Conservation (phyloP, 257 asterid species). For the Nicotiana paniculata region DNA sequence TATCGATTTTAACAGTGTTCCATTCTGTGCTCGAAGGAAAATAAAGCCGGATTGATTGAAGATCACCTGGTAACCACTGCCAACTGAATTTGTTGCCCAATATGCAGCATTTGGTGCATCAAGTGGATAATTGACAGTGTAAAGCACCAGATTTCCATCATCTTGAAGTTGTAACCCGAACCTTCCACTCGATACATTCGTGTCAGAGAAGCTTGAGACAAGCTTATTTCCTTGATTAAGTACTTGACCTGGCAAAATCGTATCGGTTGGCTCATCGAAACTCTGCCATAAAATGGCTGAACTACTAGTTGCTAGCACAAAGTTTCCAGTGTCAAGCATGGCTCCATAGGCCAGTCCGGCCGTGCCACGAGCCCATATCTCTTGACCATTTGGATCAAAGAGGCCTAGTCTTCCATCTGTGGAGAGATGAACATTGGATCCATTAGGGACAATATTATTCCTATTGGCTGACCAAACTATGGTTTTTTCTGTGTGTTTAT, state of each 20-base stretch:
- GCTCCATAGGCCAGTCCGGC: constrained; percentile 21
- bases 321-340: constrained; percentile 47
- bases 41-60: constrained; percentile 25
- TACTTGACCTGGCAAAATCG: constrained; percentile 25
- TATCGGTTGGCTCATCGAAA: constrained; percentile 30
- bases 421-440: constrained; percentile 5
- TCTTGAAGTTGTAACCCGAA: constrained; percentile 27
- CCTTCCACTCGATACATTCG: constrained; percentile 36
- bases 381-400: constrained; percentile 11
- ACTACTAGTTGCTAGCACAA: constrained; percentile 19
- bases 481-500: constrained; percentile 9
- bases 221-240: constrained; percentile 1
- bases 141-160: constrained; percentile 34
- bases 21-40: constrained; percentile 9
- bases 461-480: constrained; percentile 19
- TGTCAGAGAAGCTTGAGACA: constrained; percentile 12
- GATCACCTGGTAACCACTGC: constrained; percentile 32
- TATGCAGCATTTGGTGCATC: constrained; percentile 12
- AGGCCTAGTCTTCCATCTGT: background rate
- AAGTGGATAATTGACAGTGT: constrained; percentile 12
- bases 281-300: constrained; percentile 42
- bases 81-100: constrained; percentile 18
- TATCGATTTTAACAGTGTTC: background rate
- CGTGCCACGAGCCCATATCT: background rate
- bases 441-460: background rate